phyloP scores from a whole-genome alignment of 139 green algal genomes.

The Chlamydomonas applanata region DNA sequence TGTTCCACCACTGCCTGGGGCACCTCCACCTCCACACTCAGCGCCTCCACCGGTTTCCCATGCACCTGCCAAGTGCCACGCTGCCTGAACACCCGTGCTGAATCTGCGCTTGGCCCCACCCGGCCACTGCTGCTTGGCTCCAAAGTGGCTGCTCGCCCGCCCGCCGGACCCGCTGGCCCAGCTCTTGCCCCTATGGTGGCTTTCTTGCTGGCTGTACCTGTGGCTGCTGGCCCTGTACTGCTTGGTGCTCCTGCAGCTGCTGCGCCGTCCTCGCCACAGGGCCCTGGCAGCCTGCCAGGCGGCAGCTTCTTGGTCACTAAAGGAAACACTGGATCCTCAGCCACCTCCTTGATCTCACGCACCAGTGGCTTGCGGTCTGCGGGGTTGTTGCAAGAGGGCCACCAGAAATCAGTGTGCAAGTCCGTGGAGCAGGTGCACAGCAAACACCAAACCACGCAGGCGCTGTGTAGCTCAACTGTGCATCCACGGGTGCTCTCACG shows the following conservation, averaged over 20 bases:
- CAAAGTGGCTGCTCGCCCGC: no score
- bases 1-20: not conserved
- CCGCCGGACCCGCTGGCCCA: no score
- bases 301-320: conserved; percentile 32
- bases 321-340: conserved; percentile 46
- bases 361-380: conserved; percentile 45
- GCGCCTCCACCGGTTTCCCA: not conserved
- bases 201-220: no score
- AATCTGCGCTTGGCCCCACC: not conserved
- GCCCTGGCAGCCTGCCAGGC: not conserved
- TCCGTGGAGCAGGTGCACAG: not conserved
- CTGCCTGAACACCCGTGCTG: not conserved
- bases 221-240: not conserved
- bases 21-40: not conserved
- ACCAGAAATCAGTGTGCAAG: not conserved
- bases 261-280: not conserved
- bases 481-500: no score
- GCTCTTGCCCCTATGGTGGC: no score
- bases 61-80: not conserved
- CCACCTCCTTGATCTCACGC: conserved; percentile 37
- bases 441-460: no score
- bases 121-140: no score
- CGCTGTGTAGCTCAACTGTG: no score
- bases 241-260: not conserved
- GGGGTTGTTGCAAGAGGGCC: no score